These are phyloP conservation scores for Komagataea norvegica DNA, from an alignment of 1,139 yeast species.

Conservation along the genomic window DNA sequence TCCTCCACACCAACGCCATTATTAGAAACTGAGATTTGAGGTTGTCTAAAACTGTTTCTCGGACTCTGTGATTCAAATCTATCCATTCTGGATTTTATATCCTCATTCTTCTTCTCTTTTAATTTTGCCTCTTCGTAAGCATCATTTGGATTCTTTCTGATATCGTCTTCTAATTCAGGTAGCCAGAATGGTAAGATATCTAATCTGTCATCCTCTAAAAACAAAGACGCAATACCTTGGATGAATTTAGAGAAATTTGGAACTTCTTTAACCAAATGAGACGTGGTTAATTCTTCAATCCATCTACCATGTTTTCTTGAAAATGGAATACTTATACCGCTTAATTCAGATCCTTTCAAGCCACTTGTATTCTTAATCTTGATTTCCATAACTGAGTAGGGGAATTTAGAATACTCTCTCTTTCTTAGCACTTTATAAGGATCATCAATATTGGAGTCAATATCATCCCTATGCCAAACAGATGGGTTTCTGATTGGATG, in stretches of 20 bases:
- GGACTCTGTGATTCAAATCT: constrained; percentile 26
- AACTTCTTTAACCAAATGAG: constrained; percentile 95
- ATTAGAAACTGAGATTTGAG: neutral
- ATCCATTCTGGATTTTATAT: constrained; percentile 38
- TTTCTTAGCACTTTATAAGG: constrained; percentile 73
- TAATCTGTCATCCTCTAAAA: constrained; percentile 83
- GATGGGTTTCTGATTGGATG: constrained; percentile 87
- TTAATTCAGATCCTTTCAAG: constrained; percentile 22
- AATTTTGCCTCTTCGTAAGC: constrained; percentile 56
- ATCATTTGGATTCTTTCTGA: constrained; percentile 69
- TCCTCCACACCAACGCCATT: constrained; percentile 39
- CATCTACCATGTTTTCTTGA: constrained; percentile 57
- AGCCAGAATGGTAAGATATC: constrained; percentile 94
- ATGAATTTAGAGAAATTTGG: constrained; percentile 96
- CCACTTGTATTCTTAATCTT: constrained; percentile 50
- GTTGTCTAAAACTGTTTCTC: neutral
- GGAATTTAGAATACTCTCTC: constrained; percentile 84
- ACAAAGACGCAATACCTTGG: constrained; percentile 88
- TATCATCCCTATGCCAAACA: constrained; percentile 89
- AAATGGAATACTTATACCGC: constrained; percentile 29
- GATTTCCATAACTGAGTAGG: constrained; percentile 88
- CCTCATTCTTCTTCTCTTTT: constrained; percentile 40
- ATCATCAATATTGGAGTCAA: constrained; percentile 69
- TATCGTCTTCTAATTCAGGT: constrained; percentile 81
- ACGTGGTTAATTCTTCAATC: constrained; percentile 81